Conservation (phyloP, 495 filamentous ascomycete species). For the Aspergillus saccharolyticus region DNA sequence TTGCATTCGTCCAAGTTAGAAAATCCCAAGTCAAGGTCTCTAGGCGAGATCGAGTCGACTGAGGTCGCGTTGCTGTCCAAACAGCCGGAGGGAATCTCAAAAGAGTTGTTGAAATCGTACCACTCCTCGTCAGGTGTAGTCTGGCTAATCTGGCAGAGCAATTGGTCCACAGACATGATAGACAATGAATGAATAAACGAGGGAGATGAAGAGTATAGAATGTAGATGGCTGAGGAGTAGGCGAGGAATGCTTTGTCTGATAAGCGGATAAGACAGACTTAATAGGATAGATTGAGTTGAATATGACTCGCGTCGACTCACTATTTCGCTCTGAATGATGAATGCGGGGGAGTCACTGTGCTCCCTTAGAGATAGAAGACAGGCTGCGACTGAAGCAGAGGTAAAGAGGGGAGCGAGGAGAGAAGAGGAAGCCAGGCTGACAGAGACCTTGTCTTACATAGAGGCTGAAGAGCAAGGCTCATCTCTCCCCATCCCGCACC, state of each 20-base stretch:
- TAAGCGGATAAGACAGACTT: constrained; percentile 1
- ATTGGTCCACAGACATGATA: constrained; percentile 23
- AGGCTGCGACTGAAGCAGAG: background rate
- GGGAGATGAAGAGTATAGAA: background rate
- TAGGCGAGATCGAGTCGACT: constrained; percentile 31
- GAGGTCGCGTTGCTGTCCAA: constrained; percentile 31
- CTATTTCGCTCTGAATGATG: background rate
- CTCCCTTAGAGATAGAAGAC: background rate
- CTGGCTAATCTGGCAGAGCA: constrained; percentile 21
- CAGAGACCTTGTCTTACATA: constrained; percentile 2
- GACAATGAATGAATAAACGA: background rate
- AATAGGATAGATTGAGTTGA: background rate
- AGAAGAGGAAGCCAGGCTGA: constrained; percentile 3
- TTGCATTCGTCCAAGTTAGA: constrained; percentile 20
- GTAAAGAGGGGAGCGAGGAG: background rate
- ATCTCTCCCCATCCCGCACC: background rate
- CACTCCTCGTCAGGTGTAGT: constrained; percentile 28
- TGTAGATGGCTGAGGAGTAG: background rate
- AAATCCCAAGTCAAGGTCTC: constrained; percentile 28
- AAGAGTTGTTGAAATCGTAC: constrained; percentile 37
- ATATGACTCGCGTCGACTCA: background rate
- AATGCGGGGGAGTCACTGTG: too few relatives aligned
- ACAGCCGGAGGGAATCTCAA: constrained; percentile 32
- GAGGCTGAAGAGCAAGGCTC: constrained; percentile 1
- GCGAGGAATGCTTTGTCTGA: background rate